Base-by-base conservation (phyloP, 805 yeast genomes). In the Kurtzmaniella fragi region DNA sequence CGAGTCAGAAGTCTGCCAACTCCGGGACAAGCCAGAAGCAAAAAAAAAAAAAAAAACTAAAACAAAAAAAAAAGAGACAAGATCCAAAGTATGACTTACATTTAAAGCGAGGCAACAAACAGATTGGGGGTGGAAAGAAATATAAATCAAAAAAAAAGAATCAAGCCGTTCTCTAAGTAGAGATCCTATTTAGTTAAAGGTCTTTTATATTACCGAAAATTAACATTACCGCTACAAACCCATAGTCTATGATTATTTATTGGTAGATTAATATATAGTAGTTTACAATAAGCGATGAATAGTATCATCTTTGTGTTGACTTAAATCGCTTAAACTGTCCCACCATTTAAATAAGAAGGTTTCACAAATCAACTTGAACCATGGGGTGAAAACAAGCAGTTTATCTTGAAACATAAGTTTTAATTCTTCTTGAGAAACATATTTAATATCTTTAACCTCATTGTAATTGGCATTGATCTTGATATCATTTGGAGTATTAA, bases 351-450 rank as follows among this genome's bases (percentile, higher is more conserved):
- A 93, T 55, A 93, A 70, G 55, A 86, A 87, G 34, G 85, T 78
- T 57, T 93, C 90, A 61, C 99, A 93, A 50, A 93, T 93, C 48
- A 93, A 76, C 63, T 87, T 88, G 71, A 93, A 93, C 99, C 99
- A 93, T 4, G 99, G 99, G 4, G 99, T 93, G 65, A 93, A 93
- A 9, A 77, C 70, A 45, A 84, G 71, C n/a, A 54, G 41, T 14
- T 66, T 52, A 57, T 90, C 87, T 16, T 72, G 49, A 60, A 93
- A 85, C 96, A 93, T 87, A 14, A 58, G 64, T 57, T 80, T 77
- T 51, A 93, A 72, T 50, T 84, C 83, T 1, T 65, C 64, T 17
- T 75, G 75, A 26, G 79, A 65, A 17, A 93, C 98, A 64, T 85
- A 93, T 53, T 71, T 77, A 52, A 67, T 64, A 56, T 84, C 96